Conservation (phyloP, 192 early-diverging fungal genomes). For the Backusella psychrophila region DNA sequence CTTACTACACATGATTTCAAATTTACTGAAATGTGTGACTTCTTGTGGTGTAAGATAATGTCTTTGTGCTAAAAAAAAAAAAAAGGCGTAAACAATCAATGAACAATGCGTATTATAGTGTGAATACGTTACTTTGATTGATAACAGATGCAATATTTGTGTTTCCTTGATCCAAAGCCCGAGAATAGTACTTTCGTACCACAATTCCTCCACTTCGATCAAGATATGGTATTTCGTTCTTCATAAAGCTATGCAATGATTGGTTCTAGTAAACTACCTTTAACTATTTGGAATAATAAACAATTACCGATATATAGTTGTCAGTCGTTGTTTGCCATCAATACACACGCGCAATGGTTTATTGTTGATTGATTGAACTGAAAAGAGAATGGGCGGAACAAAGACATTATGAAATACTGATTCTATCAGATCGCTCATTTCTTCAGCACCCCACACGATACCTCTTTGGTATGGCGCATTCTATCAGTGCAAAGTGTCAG, state of each 20-base stretch:
- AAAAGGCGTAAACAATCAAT: neutral
- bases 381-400: conserved; percentile 4
- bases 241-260: neutral
- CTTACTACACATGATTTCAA: conserved; percentile 7
- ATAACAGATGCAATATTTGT: neutral
- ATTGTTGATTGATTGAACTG: neutral
- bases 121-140: neutral
- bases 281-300: neutral
- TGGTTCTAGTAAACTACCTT: neutral
- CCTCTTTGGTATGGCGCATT: conserved; percentile 14
- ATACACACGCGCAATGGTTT: neutral
- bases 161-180: neutral
- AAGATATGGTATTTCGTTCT: conserved; percentile 6
- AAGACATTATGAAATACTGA: neutral
- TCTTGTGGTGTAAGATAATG: neutral
- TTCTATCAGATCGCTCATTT: conserved; percentile 9
- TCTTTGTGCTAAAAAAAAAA: neutral
- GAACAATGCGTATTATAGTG: too few species aligned
- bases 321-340: conserved; percentile 13
- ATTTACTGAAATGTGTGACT: neutral
- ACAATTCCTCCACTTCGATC: neutral
- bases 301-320: neutral
- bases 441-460: neutral
- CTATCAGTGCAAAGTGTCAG: neutral
- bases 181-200: neutral